Base-by-base conservation (phyloP, 2,329 filamentous ascomycete species). In the Cryphonectria nitschkei region DNA sequence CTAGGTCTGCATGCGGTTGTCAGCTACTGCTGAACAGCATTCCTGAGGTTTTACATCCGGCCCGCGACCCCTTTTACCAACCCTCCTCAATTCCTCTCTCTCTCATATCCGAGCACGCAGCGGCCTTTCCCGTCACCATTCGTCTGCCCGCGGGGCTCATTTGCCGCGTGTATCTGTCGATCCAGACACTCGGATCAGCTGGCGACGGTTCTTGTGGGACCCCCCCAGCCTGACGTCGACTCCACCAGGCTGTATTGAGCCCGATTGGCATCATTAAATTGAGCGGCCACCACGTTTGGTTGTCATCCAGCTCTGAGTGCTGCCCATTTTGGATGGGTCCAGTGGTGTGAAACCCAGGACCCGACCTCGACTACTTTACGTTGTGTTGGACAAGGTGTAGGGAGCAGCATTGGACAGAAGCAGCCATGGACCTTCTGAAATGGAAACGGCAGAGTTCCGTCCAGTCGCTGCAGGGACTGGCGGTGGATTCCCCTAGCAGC, bases 401-500 rank as follows among this genome's bases (percentile, higher is more conserved):
- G 9, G 43, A 61, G 58, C 26, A 34, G 29, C 46, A 19, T 3
- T 11, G 37, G 26, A 2, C 13, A 39, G 19, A 37, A 54, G 32
- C 19, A 62, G 67, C 22, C 7, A 73, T 73, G 72, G 72, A 73
- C 58, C 9, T 70, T n/a, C 54, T 72, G n/a, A 72, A 68, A 58
- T 72, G 70, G 72, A 73, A 66, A 56, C 67, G 72, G 62, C 72
- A 72, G 62, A 72, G 68, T 56, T 73, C 72, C 41, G 61, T 56
- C 61, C 72, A 67, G 32, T 72, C 72, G 39, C 70, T 73, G 4
- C 68, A 70, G 60, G 66, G 56, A 8, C 37, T 73, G 63, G 66
- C 60, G 16, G 34, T 73, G 6, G 75, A 76, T 37, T 73, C 69
- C 34, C 72, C 74, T 41, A 70, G 58, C 54, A 72, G 69, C 70